Percentiles rank a stretch among this genome's conserved stretches.
Evolutionary conservation across 2,329 filamentous ascomycete genomes (phyloP).

Genomic region (Neofusicoccum sp.): DNA sequence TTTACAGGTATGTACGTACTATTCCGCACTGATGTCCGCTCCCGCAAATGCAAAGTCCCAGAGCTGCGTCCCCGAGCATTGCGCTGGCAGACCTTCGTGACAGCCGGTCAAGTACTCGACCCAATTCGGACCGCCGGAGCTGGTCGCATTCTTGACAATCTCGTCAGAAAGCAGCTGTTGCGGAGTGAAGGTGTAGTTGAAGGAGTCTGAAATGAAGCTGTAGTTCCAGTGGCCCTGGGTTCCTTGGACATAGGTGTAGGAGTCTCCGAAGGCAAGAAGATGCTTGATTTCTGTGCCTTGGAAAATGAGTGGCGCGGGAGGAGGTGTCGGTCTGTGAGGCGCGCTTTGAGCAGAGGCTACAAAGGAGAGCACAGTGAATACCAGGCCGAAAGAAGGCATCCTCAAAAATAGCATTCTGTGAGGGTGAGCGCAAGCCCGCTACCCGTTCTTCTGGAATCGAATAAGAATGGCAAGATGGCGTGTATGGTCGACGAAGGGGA

Average conservation of each 20-base stretch:
- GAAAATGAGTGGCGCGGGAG: background rate
- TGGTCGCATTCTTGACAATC: slow-evolving; percentile 54
- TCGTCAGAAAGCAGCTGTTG: slow-evolving; percentile 45
- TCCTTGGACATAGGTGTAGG: slow-evolving; percentile 55
- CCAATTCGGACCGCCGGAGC: slow-evolving; percentile 56
- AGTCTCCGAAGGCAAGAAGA: slow-evolving; percentile 49
- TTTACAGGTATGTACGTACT: slow-evolving; percentile 28
- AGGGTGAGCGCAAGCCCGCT: too few relatives aligned
- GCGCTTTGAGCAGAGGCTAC: background rate
- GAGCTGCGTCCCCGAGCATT: slow-evolving; percentile 46
- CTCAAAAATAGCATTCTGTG: too few relatives aligned
- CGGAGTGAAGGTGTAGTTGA: slow-evolving; percentile 48
- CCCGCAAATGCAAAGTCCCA: slow-evolving; percentile 60
- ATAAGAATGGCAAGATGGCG: too few relatives aligned
- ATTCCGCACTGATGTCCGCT: slow-evolving; percentile 47
- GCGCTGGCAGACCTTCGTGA: slow-evolving; percentile 40
- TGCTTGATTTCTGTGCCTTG: background rate
- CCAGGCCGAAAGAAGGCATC: background rate
- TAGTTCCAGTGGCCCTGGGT: slow-evolving; percentile 51
- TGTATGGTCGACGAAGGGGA: too few relatives aligned
- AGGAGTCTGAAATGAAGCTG: slow-evolving; percentile 55
- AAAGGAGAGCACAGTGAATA: background rate
- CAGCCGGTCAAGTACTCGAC: slow-evolving; percentile 54
- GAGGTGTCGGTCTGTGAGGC: background rate
- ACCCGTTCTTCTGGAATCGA: too few relatives aligned